Evolutionary conservation across 2,329 filamentous ascomycete genomes (phyloP).

Genomic region (Xylariaceae sp.): DNA sequence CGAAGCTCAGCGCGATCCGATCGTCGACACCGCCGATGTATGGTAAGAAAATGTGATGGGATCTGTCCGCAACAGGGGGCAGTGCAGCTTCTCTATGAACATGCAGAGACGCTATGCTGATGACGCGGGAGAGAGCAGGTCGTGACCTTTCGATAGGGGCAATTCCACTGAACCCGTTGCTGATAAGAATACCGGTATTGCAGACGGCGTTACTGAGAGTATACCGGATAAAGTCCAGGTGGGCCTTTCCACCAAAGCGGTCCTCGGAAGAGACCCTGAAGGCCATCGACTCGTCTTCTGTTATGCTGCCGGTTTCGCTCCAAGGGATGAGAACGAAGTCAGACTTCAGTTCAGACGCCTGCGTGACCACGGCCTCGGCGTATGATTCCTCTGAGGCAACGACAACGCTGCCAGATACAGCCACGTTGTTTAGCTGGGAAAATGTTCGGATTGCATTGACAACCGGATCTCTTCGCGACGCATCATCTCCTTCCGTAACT

Average conservation of each 20-base stretch:
- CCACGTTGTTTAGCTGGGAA: slow-evolving; percentile 75
- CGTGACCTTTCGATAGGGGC: slow-evolving; percentile 31
- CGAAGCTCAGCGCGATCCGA: slow-evolving; percentile 68
- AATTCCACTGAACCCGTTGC: slow-evolving; percentile 50
- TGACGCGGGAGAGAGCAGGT: slow-evolving; percentile 40
- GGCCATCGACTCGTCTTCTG: slow-evolving; percentile 52
- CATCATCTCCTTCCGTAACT: slow-evolving; percentile 74
- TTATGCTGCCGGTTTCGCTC: slow-evolving; percentile 74
- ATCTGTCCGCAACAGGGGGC: slow-evolving; percentile 58
- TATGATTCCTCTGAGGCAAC: slow-evolving; percentile 74
- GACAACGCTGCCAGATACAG: slow-evolving; percentile 74
- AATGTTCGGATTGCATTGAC: slow-evolving; percentile 89
- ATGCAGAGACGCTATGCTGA: slow-evolving; percentile 55
- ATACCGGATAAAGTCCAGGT: slow-evolving; percentile 67
- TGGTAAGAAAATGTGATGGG: slow-evolving; percentile 79
- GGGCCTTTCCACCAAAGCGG: slow-evolving; percentile 57
- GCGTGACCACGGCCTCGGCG: slow-evolving; percentile 67
- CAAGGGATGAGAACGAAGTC: slow-evolving; percentile 82
- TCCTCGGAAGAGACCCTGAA: slow-evolving; percentile 45
- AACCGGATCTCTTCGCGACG: slow-evolving; percentile 69
- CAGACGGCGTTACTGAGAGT: slow-evolving; percentile 59
- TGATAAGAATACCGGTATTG: slow-evolving; percentile 74
- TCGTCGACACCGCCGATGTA: slow-evolving; percentile 86
- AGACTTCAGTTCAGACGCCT: slow-evolving; percentile 63
- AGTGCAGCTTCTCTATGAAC: slow-evolving; percentile 53